phyloP scores from a whole-genome alignment of 345 rosid species.

The Lumnitzera littorea region DNA sequence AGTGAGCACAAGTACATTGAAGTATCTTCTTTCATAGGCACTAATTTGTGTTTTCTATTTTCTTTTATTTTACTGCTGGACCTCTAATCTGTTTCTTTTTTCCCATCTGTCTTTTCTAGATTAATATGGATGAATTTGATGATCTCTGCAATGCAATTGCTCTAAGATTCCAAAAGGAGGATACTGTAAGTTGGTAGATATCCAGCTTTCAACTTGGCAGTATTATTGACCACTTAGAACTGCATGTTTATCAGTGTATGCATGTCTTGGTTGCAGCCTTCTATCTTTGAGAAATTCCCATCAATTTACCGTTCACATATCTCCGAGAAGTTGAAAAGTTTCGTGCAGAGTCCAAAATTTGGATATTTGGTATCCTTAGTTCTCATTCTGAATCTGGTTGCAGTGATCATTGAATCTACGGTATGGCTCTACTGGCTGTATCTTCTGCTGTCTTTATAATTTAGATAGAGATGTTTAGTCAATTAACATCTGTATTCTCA shows the following conservation, averaged over 20 bases:
- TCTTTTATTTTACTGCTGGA: background rate
- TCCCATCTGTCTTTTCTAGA: slow-evolving; percentile 33
- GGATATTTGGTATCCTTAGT: slow-evolving; percentile 64
- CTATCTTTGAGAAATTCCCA: slow-evolving; percentile 58
- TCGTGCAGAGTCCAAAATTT: slow-evolving; percentile 61
- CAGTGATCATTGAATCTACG: slow-evolving; percentile 90
- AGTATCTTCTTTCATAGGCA: background rate
- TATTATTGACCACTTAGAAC: slow-evolving; percentile 2
- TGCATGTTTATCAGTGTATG: slow-evolving; percentile 3
- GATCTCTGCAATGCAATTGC: slow-evolving; percentile 98
- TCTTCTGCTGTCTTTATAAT: background rate
- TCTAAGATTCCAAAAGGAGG: slow-evolving; percentile 84
- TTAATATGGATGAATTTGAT: slow-evolving; percentile 77
- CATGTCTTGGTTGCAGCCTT: slow-evolving; percentile 49
- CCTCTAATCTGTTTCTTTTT: background rate
- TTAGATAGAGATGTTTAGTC: too few species aligned
- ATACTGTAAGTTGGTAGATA: slow-evolving; percentile 50
- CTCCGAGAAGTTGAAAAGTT: slow-evolving; percentile 66
- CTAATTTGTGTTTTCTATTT: background rate
- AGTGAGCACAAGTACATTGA: too few species aligned
- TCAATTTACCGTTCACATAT: slow-evolving; percentile 53
- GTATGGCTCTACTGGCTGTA: slow-evolving; percentile 30
- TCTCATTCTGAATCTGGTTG: slow-evolving; percentile 70
- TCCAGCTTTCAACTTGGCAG: slow-evolving; percentile 1
- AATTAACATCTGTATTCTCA: too few species aligned